phyloP scores from a whole-genome alignment of 768 basidiomycete species.

The Amanita thiersii region DNA sequence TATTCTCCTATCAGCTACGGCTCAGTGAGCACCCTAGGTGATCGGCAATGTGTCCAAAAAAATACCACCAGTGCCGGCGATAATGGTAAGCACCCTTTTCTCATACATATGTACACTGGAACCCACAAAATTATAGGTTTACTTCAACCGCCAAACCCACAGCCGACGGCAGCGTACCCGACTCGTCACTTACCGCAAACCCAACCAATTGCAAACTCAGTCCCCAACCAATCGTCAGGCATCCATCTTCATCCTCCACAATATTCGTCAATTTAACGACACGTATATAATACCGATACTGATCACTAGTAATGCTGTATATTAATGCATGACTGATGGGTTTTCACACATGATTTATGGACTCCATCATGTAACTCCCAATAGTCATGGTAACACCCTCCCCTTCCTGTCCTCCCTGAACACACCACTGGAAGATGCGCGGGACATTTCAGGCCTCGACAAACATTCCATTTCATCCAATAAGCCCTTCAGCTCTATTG shows the following conservation, averaged over 20 bases:
- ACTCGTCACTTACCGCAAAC: neutral
- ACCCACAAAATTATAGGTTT: neutral
- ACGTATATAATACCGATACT: neutral
- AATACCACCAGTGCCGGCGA: neutral
- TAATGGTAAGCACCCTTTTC: conserved; percentile 1
- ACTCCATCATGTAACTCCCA: no score
- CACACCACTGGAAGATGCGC: conserved; percentile 14
- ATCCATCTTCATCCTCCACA: neutral
- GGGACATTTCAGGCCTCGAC: conserved; percentile 14
- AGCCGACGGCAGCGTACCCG: neutral
- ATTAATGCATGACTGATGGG: no score
- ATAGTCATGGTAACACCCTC: neutral
- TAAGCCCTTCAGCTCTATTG: neutral
- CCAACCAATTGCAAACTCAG: neutral
- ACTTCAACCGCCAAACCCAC: neutral
- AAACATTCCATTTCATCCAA: conserved; percentile 6
- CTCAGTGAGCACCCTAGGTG: neutral
- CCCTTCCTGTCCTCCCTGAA: conserved; percentile 17
- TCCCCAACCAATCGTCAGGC: neutral
- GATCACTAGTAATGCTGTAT: no score
- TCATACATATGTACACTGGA: no score
- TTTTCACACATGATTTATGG: no score
- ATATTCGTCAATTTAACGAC: neutral
- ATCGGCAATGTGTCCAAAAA: neutral
- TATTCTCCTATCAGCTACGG: neutral